phyloP scores from a whole-genome alignment of 2,329 filamentous ascomycete genomes.

The Pyrenochaeta sp. region DNA sequence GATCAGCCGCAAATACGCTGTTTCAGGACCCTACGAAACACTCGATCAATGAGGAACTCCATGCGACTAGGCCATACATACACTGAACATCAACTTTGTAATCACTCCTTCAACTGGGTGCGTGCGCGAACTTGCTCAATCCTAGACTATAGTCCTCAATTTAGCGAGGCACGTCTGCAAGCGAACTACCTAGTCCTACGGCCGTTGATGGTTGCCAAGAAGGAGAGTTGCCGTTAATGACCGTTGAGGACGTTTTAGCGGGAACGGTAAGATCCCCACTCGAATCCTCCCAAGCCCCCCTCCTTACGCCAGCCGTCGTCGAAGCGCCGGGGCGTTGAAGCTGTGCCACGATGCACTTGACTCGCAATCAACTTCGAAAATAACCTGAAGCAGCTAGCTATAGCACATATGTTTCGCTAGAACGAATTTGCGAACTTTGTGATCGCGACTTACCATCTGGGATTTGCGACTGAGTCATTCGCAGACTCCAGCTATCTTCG shows the following conservation, averaged over 20 bases:
- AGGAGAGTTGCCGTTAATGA: constrained; percentile 6
- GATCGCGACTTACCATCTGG: neutral
- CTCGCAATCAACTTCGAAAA: neutral
- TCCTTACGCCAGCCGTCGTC: constrained; percentile 11
- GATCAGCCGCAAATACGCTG: constrained; percentile 19
- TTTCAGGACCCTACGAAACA: constrained; percentile 24
- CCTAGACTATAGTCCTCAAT: neutral
- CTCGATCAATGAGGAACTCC: constrained; percentile 19
- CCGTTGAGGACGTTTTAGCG: constrained; percentile 14
- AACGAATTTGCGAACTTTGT: neutral
- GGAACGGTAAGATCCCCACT: constrained; percentile 19
- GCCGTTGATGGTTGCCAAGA: constrained; percentile 11
- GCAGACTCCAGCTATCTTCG: neutral
- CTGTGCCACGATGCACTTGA: constrained; percentile 6
- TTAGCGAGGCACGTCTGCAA: constrained; percentile 3
- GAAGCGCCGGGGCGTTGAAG: constrained; percentile 15
- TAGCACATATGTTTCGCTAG: neutral
- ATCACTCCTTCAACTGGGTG: neutral
- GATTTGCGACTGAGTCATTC: neutral
- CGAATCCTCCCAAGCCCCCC: constrained; percentile 16
- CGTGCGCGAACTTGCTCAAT: neutral
- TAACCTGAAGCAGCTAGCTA: neutral
- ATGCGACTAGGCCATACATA: constrained; percentile 5
- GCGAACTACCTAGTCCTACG: constrained; percentile 6
- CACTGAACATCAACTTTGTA: neutral